Evolutionary conservation across 73 alveolate genomes (phyloP), one percentile per base, ranked within the genome.

Genomic region (Symbiodinium natans): DNA sequence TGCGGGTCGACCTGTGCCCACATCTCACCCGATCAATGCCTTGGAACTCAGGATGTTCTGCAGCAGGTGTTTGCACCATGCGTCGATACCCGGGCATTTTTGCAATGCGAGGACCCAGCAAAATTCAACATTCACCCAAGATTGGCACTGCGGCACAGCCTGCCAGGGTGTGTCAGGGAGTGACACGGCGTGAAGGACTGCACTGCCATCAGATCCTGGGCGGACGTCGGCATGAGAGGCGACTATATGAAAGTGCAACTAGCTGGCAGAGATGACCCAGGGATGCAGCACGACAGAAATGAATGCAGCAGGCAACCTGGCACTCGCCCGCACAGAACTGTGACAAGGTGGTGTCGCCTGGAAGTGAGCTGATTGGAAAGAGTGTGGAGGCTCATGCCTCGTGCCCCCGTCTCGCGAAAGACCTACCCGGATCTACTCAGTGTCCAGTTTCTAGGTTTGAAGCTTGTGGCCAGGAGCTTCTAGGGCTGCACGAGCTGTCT

Each of bases 1-100:
- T 7, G 43, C 25, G 31, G 5, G 29, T 6, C 9, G 36, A 59
- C 33, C 36, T 25, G 33, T n/a, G 33, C 77, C 29, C 33, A 19
- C 33, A 59, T 15, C 84, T 33, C 42, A 74, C n/a, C n/a, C n/a
- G n/a, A n/a, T n/a, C n/a, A n/a, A n/a, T n/a, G n/a, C n/a, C n/a
- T n/a, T 59, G 77, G 8, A 13, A 31, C 82, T 38, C 17, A 87
- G 94, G 94, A 56, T 87, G 94, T 59, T 87, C 94, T 38, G 74
- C 94, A 11, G 94, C 83, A 4, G 94, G 94, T 4, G 94, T 87
- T 38, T 87, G 94, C 74, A 56, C 84, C 54, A 87, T 87, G 94
- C 83, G 94, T 15, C 94, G 94, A 39, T 87, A 87, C 42, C 94
- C 94, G 31, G 94, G 94, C n/a, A 59, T 87, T 11, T 87, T 87